Conservation (phyloP, 2,329 filamentous ascomycete species). For the Beauveria asiatica region DNA sequence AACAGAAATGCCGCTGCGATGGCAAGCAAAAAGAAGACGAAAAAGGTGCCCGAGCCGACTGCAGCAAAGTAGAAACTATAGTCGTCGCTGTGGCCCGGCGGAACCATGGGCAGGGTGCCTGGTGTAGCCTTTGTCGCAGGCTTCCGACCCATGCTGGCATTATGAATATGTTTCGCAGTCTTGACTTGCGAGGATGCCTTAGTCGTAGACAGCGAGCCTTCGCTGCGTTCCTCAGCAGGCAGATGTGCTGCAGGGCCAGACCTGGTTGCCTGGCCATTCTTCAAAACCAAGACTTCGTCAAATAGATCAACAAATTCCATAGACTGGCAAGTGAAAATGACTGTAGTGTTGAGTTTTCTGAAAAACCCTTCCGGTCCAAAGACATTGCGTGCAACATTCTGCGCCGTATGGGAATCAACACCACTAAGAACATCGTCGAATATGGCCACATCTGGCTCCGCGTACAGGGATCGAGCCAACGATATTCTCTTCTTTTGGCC, state of each 20-base stretch:
- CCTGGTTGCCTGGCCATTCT: not conserved
- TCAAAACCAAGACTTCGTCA: not conserved
- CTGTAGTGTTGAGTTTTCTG: not conserved
- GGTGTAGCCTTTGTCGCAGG: not conserved
- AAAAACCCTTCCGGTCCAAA: not conserved
- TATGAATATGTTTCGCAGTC: not conserved
- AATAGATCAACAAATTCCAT: not conserved
- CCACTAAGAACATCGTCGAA: slow-evolving; percentile 27
- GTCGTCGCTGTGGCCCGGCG: not conserved
- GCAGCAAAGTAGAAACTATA: slow-evolving; percentile 7
- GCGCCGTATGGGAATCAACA: slow-evolving; percentile 18
- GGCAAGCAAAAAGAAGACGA: not conserved
- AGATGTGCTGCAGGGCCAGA: not conserved
- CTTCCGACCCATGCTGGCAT: not conserved
- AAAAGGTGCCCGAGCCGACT: not conserved
- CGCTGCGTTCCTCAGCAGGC: not conserved
- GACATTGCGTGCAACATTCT: slow-evolving; percentile 16
- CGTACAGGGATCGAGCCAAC: slow-evolving; percentile 19
- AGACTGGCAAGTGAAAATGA: not conserved
- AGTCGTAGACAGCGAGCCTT: not conserved
- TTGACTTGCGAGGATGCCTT: not conserved
- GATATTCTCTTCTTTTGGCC: slow-evolving; percentile 25
- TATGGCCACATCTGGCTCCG: slow-evolving; percentile 18
- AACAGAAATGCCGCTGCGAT: not conserved
- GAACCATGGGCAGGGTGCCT: slow-evolving; percentile 1